Base-by-base conservation (phyloP, 768 basidiomycete genomes). In the Pholiota microspora region DNA sequence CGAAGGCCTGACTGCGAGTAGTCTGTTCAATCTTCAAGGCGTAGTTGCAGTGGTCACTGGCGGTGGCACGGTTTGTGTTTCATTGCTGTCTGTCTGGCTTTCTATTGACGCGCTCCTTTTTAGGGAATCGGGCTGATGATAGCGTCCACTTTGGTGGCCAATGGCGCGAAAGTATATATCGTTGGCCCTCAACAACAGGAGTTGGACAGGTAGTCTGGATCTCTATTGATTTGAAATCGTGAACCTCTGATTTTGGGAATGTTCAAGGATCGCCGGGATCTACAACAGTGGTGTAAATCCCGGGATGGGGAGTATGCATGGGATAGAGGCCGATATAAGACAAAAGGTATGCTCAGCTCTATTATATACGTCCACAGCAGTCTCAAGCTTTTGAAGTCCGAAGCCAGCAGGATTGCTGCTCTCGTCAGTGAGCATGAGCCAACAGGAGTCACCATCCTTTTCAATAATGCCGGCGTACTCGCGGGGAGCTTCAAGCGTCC, bases 121-220 rank as follows among this genome's bases (percentile, higher is more conserved):
- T n/a, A 54, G 53, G 53, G 53, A 10, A 54, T 54, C 25, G 53
- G 53, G 2, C n/a, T 54, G 32, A 54, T 54, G 53, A 54, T 54
- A 4, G 7, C 45, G 4, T 54, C 53, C 2, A 54, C 53, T 0
- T n/a, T 54, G 7, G 27, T 54, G n/a, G 45, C 53, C 4, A 54
- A 54, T 7, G 53, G 53, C 5, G 53, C 45, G 15, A 54, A 54
- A 36, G 53, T 54, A 12, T 54, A 54, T 21, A 54, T 54, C 21
- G 25, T 54, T 48, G 53, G 53, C 5, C 53, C 46, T 7, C 27
- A 48, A 3, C 53, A 54, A 21, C 21, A 36, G 35, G 34, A 54
- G 23, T 40, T 54, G 34, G 53, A 54, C 24, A 34, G 45, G 53
- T 54, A 10, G 5, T 29, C n/a, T 48, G 9, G 46, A 15, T 21